A percentile compares a stretch with the other conserved stretches of the same genome.
phyloP scores from a whole-genome alignment of 257 asterid species.

The Nicotiana paniculata region DNA sequence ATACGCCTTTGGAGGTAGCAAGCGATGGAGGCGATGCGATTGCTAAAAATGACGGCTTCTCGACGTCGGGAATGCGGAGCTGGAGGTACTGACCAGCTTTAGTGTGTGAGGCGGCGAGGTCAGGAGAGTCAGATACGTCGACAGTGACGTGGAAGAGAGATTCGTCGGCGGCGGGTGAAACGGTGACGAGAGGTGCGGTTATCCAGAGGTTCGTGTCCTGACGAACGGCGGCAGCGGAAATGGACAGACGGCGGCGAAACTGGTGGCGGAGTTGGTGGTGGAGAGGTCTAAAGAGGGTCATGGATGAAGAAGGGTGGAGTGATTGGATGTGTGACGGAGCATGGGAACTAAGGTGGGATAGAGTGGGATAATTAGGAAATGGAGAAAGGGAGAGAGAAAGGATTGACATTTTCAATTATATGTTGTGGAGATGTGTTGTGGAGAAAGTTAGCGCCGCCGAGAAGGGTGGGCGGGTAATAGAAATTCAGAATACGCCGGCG shows the following conservation, averaged over 20 bases:
- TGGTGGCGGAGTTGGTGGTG: conserved; percentile 37
- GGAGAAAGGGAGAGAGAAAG: conserved; percentile 22
- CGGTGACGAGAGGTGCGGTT: conserved; percentile 40
- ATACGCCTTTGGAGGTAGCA: conserved; percentile 54
- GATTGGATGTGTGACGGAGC: conserved; percentile 37
- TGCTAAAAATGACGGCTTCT: conserved; percentile 56
- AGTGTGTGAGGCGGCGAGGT: conserved; percentile 57
- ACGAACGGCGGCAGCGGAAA: conserved; percentile 48
- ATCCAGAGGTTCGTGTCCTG: conserved; percentile 49
- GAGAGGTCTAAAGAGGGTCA: conserved; percentile 46
- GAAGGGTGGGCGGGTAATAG: conserved; percentile 8
- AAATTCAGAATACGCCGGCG: neutral
- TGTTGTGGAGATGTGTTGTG: conserved; percentile 12
- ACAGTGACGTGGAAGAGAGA: conserved; percentile 51
- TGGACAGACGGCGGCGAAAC: conserved; percentile 33
- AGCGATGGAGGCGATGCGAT: conserved; percentile 81
- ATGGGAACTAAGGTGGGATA: conserved; percentile 40
- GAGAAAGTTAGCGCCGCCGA: conserved; percentile 52
- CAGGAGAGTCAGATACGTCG: conserved; percentile 79
- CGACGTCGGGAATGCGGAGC: conserved; percentile 49
- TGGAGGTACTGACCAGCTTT: conserved; percentile 76
- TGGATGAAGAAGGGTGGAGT: conserved; percentile 30
- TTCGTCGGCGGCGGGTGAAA: conserved; percentile 73
- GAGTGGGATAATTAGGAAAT: conserved; percentile 9
- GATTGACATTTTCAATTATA: conserved; percentile 37